These are phyloP conservation scores for Quercus mongolica DNA, from an alignment of 306 rosid species.

Conservation along the genomic window DNA sequence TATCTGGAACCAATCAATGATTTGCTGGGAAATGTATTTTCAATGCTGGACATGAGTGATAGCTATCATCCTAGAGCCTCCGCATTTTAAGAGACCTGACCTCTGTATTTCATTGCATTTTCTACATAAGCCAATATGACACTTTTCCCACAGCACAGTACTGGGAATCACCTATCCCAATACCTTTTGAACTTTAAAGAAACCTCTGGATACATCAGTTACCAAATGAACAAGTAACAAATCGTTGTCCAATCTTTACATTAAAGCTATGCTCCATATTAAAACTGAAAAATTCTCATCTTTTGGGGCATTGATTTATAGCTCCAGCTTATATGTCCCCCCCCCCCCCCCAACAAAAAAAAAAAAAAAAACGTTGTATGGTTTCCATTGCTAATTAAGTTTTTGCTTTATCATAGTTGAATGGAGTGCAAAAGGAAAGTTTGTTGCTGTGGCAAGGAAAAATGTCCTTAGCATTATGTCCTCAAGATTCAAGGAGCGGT, in stretches of 20 bases:
- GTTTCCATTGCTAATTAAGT: slow-evolving; percentile 14
- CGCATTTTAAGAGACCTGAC: not conserved
- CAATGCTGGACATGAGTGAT: not conserved
- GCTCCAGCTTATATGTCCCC: not conserved
- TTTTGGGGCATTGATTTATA: not conserved
- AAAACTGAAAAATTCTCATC: not conserved
- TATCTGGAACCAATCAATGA: not conserved
- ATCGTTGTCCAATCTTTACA: not conserved
- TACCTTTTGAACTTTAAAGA: not conserved
- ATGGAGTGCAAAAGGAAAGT: slow-evolving; percentile 65
- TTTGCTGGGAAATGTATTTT: not conserved
- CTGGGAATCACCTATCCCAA: not conserved
- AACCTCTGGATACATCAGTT: not conserved
- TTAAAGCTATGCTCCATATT: not conserved
- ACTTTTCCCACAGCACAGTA: not conserved
- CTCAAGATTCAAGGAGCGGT: slow-evolving; percentile 52
- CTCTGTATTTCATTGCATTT: not conserved
- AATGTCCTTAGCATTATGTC: slow-evolving; percentile 65
- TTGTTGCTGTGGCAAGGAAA: slow-evolving; percentile 71
- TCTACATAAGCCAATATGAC: not conserved
- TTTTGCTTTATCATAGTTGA: slow-evolving; percentile 50
- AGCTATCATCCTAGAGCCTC: not conserved
- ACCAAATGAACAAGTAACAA: not conserved
- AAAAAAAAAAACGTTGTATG: not conserved
- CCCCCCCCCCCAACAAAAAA: too few relatives aligned